Percentiles rank a stretch among this genome's conserved stretches.
Conservation (phyloP, 2,329 filamentous ascomycete species). For the Diaporthe amygdali region DNA sequence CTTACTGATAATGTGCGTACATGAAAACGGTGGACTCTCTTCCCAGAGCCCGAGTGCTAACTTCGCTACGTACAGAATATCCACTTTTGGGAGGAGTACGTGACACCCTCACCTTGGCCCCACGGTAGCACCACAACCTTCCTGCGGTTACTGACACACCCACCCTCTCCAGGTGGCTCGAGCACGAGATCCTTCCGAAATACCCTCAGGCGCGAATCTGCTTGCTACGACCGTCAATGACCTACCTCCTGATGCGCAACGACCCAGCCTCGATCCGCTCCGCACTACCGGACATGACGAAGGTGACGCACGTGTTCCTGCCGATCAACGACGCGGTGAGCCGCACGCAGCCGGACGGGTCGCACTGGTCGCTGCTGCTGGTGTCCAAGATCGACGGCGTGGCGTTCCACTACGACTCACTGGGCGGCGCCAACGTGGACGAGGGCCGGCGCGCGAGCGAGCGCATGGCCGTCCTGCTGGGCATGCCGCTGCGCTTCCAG, state of each 20-base stretch:
- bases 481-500: conserved; percentile 73
- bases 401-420: conserved; percentile 95
- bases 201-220: conserved; percentile 87
- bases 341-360: conserved; percentile 80
- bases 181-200: conserved; percentile 81
- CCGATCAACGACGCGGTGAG: conserved; percentile 91
- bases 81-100: conserved; percentile 95
- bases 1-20: conserved; percentile 88
- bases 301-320: conserved; percentile 90
- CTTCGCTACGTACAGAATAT: conserved; percentile 69
- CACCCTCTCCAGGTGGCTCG: conserved; percentile 67
- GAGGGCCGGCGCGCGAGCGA: conserved; percentile 74
- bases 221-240: conserved; percentile 90
- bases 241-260: conserved; percentile 83
- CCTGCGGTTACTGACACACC: background rate
- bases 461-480: conserved; percentile 73
- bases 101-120: conserved; percentile 21
- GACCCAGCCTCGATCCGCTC: conserved; percentile 61
- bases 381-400: conserved; percentile 88
- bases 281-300: conserved; percentile 80
- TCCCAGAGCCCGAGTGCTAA: conserved; percentile 26
- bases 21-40: conserved; percentile 18
- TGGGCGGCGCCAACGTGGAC: conserved; percentile 75
- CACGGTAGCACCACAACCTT: conserved; percentile 17
- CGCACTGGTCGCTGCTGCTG: conserved; percentile 92